Conservation (phyloP, 768 basidiomycete species). For the Calocybe cyanea region DNA sequence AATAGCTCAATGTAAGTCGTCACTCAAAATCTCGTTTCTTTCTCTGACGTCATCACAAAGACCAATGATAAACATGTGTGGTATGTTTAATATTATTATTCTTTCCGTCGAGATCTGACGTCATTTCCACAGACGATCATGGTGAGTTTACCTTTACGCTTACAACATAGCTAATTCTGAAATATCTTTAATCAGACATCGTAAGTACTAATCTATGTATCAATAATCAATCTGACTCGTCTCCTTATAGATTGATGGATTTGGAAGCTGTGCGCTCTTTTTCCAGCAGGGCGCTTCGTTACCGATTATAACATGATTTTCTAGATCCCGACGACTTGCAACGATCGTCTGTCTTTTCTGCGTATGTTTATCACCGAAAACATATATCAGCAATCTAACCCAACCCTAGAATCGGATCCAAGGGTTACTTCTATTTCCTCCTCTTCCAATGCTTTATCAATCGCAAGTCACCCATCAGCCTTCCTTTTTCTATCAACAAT, state of each 20-base stretch:
- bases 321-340: constrained; percentile 82
- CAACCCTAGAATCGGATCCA: constrained; percentile 64
- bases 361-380: constrained; percentile 34
- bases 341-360: constrained; percentile 63
- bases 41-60: constrained; percentile 28
- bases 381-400: background rate
- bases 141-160: constrained; percentile 39
- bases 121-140: constrained; percentile 63
- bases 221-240: constrained; percentile 13
- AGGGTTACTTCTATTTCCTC: constrained; percentile 90
- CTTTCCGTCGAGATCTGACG: background rate
- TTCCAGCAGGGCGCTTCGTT: background rate
- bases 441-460: constrained; percentile 93
- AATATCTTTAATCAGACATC: background rate
- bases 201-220: constrained; percentile 17
- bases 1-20: constrained; percentile 81
- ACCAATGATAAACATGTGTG: constrained; percentile 86
- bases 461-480: constrained; percentile 36
- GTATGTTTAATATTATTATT: constrained; percentile 36
- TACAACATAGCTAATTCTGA: constrained; percentile 4
- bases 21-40: constrained; percentile 5
- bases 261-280: constrained; percentile 67
- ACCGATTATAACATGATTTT: no score
- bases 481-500: constrained; percentile 2
- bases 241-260: constrained; percentile 64